Evolutionary conservation across 2,329 filamentous ascomycete species (phyloP).

Genomic region (Niveomyces coronatus): DNA sequence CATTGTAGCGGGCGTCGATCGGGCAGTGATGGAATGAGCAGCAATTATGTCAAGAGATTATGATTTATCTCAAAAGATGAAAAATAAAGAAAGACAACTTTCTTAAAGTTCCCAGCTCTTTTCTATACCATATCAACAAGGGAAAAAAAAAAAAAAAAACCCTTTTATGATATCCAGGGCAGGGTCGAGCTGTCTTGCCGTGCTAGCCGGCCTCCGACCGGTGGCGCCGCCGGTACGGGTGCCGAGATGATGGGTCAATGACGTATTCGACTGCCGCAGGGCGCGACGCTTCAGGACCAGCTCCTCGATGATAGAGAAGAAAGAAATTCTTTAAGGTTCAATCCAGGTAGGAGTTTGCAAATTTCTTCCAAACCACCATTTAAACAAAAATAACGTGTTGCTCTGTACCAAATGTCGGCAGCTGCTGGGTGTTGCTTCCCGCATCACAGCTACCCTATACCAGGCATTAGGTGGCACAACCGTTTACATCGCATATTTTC

Average conservation of each 20-base stretch:
- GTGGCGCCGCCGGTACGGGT: not conserved
- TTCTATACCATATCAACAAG: not conserved
- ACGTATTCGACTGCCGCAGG: conserved; percentile 3
- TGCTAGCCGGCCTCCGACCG: not conserved
- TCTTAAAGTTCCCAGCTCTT: not conserved
- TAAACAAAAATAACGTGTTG: too few species aligned
- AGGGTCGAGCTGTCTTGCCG: not conserved
- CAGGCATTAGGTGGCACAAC: too few species aligned
- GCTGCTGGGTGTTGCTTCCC: too few species aligned
- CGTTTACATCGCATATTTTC: too few species aligned
- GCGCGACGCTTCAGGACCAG: too few species aligned
- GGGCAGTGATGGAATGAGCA: too few species aligned
- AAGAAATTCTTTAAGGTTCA: not conserved
- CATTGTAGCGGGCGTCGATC: conserved; percentile 24
- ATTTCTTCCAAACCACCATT: too few species aligned
- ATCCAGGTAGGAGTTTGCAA: too few species aligned
- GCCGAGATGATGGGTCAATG: not conserved
- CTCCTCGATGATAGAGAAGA: too few species aligned
- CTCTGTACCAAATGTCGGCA: too few species aligned
- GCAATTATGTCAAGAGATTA: not conserved
- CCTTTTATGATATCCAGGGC: not conserved
- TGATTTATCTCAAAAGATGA: not conserved
- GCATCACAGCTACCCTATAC: too few species aligned
- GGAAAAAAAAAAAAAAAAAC: not conserved
- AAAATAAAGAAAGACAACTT: not conserved